phyloP scores from a whole-genome alignment of 768 basidiomycete genomes.

The Filobasidium wieringae region DNA sequence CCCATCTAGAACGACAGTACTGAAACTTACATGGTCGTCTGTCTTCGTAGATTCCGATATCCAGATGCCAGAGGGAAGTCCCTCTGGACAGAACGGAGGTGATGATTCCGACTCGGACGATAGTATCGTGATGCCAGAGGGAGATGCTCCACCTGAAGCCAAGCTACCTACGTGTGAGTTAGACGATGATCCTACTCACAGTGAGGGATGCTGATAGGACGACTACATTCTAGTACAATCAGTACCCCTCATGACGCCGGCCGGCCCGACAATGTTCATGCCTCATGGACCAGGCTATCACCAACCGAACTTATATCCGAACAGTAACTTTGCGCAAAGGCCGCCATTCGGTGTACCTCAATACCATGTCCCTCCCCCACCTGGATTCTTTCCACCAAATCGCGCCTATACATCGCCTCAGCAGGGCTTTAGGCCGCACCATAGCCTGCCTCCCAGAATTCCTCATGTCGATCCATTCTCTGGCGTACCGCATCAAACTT shows the following conservation, averaged over 20 bases:
- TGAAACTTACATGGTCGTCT: too few relatives aligned
- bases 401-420: not conserved
- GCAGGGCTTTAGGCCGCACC: constrained; percentile 31
- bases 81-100: constrained; percentile 26
- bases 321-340: constrained; percentile 14
- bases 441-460: constrained; percentile 15
- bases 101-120: constrained; percentile 53
- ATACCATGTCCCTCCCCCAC: not conserved
- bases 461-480: constrained; percentile 55
- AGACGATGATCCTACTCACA: not conserved
- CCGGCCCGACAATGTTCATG: constrained; percentile 7
- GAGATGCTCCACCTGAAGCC: constrained; percentile 48
- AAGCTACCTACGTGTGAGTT: not conserved
- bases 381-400: constrained; percentile 11
- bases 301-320: constrained; percentile 33
- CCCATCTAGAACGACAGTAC: not conserved
- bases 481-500: constrained; percentile 63
- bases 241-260: not conserved
- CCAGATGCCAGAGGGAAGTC: constrained; percentile 17
- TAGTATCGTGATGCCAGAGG: constrained; percentile 80
- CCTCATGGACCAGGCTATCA: constrained; percentile 21
- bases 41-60: constrained; percentile 12
- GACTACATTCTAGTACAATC: not conserved
- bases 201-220: too few relatives aligned
- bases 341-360: constrained; percentile 13